Evolutionary conservation across 1,284 basidiomycete genomes (phyloP), one percentile per base, ranked within the genome.

Genomic region (Psilocybe mexicana): DNA sequence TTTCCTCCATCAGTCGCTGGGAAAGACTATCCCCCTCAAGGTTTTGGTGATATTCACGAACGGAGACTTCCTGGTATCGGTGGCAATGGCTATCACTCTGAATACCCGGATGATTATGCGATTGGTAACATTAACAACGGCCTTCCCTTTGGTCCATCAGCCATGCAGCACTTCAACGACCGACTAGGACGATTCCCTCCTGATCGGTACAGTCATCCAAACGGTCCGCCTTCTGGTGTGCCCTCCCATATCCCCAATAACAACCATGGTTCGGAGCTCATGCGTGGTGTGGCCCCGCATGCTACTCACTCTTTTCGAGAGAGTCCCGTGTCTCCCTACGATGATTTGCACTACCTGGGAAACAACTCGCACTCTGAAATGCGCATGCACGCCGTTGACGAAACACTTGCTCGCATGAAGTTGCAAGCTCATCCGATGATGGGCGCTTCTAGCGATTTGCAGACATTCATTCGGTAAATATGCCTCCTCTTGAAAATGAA

Each of bases 381-480:
- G 67, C 80, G 82, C 48, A 82, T 88, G 76, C 78, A 86, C 12
- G 72, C 75, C 59, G 82, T 87, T 23, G 84, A 85, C 67, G 80
- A 85, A 61, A 80, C 83, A 47, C 74, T 90, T 64, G 78, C 84
- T 48, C 80, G 83, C 43, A 79, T 90, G 76, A 86, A 86, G 61
- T 78, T 89, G 47, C 82, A 84, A 53, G 74, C 76, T 6, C 78
- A 77, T 45, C 75, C 79, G 40, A 79, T 82, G 53, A 82, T 85
- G 72, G 84, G 82, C 42, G 74, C 79, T 43, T 83, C 87, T 14
- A 87, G 78, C 61, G 90, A 92, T 72, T 74, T 92, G 38, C 87
- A 90, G 69, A 84, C 88, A 6, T 92, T 91, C 71, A 90, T 92
- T 70, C 82, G 90, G 89, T 89, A 71, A 64, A 77, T 58, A 28